These are phyloP conservation scores for Botrytis pseudocinerea DNA, from an alignment of 2,329 filamentous ascomycete genomes.

Conservation along the genomic window DNA sequence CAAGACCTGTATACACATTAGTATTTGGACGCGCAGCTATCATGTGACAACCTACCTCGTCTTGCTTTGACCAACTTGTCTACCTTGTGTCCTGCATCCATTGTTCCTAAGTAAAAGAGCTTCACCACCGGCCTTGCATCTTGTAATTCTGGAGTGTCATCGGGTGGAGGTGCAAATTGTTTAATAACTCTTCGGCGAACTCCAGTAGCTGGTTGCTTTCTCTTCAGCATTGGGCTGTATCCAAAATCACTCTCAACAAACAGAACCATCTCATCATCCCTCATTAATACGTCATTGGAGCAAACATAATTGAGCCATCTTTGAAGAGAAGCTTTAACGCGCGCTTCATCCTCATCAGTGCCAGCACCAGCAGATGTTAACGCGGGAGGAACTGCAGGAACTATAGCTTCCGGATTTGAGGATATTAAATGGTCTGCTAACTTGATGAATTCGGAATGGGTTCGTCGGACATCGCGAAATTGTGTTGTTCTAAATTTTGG, in stretches of 20 bases:
- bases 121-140: conserved; percentile 90
- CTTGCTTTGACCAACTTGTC: conserved; percentile 91
- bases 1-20: conserved; percentile 65
- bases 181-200: conserved; percentile 94
- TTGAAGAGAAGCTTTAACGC: conserved; percentile 87
- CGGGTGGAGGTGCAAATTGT: conserved; percentile 95
- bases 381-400: conserved; percentile 93
- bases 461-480: conserved; percentile 93
- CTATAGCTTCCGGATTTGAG: conserved; percentile 93
- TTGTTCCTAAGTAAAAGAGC: conserved; percentile 89
- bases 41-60: conserved; percentile 63
- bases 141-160: conserved; percentile 93
- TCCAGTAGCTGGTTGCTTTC: conserved; percentile 95
- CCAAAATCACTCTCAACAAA: conserved; percentile 99
- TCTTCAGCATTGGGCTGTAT: conserved; percentile 91
- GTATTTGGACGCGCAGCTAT: conserved; percentile 33
- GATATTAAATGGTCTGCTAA: conserved; percentile 95
- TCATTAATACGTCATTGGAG: conserved; percentile 86
- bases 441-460: conserved; percentile 94
- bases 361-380: conserved; percentile 91
- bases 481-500: conserved; percentile 96
- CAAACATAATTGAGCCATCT: conserved; percentile 95
- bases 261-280: conserved; percentile 94
- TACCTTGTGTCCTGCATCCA: conserved; percentile 97
- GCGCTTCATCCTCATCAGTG: conserved; percentile 89